These are phyloP conservation scores for Phalaenopsis aphrodite DNA, from an alignment of 106 monocot species.

Conservation along the genomic window DNA sequence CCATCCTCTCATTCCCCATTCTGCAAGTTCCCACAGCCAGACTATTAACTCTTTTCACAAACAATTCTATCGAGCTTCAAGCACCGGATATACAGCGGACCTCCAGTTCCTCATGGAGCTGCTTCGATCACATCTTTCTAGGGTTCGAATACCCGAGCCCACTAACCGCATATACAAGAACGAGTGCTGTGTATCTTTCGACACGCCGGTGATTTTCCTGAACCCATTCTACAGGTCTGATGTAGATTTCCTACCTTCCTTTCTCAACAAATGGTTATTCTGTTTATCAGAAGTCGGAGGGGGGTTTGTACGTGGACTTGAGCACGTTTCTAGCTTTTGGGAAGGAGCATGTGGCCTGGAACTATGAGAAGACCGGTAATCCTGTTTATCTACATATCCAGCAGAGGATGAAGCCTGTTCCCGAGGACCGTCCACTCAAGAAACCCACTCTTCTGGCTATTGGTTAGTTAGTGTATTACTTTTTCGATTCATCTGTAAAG, in stretches of 20 bases:
- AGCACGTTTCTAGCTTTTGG: slow-evolving; percentile 84
- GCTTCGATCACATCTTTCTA: slow-evolving; percentile 65
- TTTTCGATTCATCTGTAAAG: neutral
- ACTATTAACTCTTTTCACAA: neutral
- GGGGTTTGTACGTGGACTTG: slow-evolving; percentile 81
- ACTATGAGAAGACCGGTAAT: slow-evolving; percentile 80
- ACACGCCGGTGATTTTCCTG: slow-evolving; percentile 53
- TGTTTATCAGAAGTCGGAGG: slow-evolving; percentile 58
- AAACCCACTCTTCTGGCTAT: slow-evolving; percentile 90
- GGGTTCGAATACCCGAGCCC: slow-evolving; percentile 85
- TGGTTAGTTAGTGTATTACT: slow-evolving; percentile 32
- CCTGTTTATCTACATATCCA: slow-evolving; percentile 80
- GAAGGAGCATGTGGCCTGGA: slow-evolving; percentile 80
- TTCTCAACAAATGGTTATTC: neutral
- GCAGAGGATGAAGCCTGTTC: slow-evolving; percentile 48
- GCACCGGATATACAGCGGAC: neutral
- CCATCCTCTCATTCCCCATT: neutral
- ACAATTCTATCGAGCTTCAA: neutral
- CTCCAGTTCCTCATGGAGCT: slow-evolving; percentile 45
- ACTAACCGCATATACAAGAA: slow-evolving; percentile 86
- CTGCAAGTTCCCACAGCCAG: neutral
- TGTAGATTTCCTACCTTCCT: neutral
- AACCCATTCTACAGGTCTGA: neutral
- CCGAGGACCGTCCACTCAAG: slow-evolving; percentile 87
- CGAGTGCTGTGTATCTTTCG: slow-evolving; percentile 97